phyloP scores from a whole-genome alignment of 352 stramenopile species.

The Globisporangium barbulae region DNA sequence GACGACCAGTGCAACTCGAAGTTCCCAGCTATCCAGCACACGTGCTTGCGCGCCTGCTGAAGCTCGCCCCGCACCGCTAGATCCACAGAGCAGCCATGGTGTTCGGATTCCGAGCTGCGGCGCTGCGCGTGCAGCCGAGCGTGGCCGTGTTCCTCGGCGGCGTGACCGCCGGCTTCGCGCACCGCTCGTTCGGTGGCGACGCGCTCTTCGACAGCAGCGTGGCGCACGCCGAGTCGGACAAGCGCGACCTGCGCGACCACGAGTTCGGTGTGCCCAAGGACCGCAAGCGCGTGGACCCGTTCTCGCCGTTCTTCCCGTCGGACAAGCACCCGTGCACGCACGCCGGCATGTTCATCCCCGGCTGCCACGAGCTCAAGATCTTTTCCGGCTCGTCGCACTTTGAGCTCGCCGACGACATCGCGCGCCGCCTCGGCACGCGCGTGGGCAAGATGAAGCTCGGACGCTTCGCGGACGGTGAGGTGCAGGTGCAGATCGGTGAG shows the following conservation, averaged over 20 bases:
- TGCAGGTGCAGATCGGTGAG: slow-evolving; percentile 92
- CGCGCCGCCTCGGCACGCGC: slow-evolving; percentile 78
- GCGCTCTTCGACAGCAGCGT: slow-evolving; percentile 15
- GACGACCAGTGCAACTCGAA: slow-evolving; percentile 8
- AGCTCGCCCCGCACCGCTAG: neutral
- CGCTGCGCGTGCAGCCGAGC: slow-evolving; percentile 39
- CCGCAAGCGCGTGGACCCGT: slow-evolving; percentile 86
- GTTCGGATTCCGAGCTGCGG: slow-evolving; percentile 50
- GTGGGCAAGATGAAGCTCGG: slow-evolving; percentile 88
- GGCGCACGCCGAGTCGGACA: slow-evolving; percentile 48
- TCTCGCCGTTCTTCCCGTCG: slow-evolving; percentile 87
- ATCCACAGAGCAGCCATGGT: slow-evolving; percentile 36
- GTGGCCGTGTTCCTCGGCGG: slow-evolving; percentile 57
- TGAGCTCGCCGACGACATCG: slow-evolving; percentile 89
- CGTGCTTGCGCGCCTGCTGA: neutral
- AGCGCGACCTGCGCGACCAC: slow-evolving; percentile 77
- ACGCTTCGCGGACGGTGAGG: slow-evolving; percentile 91
- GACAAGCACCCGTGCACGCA: slow-evolving; percentile 90
- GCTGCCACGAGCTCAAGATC: slow-evolving; percentile 92
- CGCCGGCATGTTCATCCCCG: slow-evolving; percentile 89
- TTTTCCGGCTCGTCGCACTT: slow-evolving; percentile 91
- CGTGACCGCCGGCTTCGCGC: slow-evolving; percentile 36
- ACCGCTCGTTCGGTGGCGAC: slow-evolving; percentile 30
- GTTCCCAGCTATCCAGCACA: neutral
- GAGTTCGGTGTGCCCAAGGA: slow-evolving; percentile 85